phyloP scores from a whole-genome alignment of 2,329 filamentous ascomycete species.

The Ceratocystis cacaofunesta region DNA sequence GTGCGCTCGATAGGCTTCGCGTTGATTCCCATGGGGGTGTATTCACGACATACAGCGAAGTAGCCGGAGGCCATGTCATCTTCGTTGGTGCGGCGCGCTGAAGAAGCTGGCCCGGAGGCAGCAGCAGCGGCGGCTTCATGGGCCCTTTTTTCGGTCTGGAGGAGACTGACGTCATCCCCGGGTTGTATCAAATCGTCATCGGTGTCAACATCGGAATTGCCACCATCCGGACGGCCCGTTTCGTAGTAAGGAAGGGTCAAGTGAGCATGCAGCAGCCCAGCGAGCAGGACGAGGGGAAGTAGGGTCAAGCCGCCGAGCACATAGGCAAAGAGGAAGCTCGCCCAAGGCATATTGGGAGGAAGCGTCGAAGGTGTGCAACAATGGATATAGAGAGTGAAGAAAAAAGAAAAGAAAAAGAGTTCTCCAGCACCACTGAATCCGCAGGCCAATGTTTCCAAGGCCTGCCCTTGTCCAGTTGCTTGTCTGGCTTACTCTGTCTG shows the following conservation, averaged over 20 bases:
- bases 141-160: constrained; percentile 41
- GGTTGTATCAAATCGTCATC: constrained; percentile 37
- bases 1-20: constrained; percentile 79
- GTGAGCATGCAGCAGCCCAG: constrained; percentile 52
- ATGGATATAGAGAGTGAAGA: background rate
- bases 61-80: constrained; percentile 76
- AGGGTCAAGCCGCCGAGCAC: constrained; percentile 79
- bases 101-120: constrained; percentile 26
- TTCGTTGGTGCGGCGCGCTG: constrained; percentile 39
- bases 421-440: constrained; percentile 3
- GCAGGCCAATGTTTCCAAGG: background rate
- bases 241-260: constrained; percentile 46
- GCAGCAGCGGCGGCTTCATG: constrained; percentile 35
- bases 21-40: constrained; percentile 80
- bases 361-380: background rate
- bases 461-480: background rate
- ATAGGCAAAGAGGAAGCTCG: constrained; percentile 57
- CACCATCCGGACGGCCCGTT: background rate
- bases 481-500: background rate
- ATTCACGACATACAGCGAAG: constrained; percentile 90
- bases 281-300: constrained; percentile 52
- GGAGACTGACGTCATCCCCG: constrained; percentile 48
- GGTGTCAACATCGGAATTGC: constrained; percentile 25
- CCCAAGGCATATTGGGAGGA: constrained; percentile 34
- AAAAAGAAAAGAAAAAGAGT: constrained; percentile 12